Evolutionary conservation across 1,284 basidiomycete species (phyloP), one percentile per base, ranked within the genome.

Genomic region (Rhizoctonia solani): DNA sequence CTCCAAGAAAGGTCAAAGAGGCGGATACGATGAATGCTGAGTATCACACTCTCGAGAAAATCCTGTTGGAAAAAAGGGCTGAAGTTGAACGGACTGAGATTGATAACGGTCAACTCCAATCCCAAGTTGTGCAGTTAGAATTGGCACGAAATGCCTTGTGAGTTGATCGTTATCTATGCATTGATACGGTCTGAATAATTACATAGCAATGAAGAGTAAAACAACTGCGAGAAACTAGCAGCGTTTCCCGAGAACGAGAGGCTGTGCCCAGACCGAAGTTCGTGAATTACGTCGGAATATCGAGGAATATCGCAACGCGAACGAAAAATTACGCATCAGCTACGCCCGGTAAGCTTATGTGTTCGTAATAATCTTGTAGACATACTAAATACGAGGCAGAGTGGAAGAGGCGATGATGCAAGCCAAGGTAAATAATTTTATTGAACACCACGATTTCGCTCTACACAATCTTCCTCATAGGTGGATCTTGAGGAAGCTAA

Each of bases 181-280:
- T 46, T 19, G 8, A 32, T 16, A 9, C 14, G 2, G 13, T 27
- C 39, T 27, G 49, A 25, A 3, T 2, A 44, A 13, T 13, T 21
- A 19, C 11, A n/a, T 29, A 65, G 61, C 4, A 25, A 19, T 23
- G 8, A 29, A 34, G 49, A 65, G 42, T 52, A 39, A 11, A 52
- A 65, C 3, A 42, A 37, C n/a, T 53, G 2, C 19, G 50, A 3
- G 61, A 27, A 23, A 21, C 32, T 3, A n/a, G 3, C 41, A 27
- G 32, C 25, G 41, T 41, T 29, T 13, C 49, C 29, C 25, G 37
- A 3, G 61, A 65, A 29, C 61, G 61, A 32, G 61, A 46, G 39
- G 39, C 61, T 32, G 34, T 9, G 6, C 37, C 16, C 47, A 53
- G n/a, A 41, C 8, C 4, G 61, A 65, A 30, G 9, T 65, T 27